Evolutionary conservation across 1,284 basidiomycete genomes (phyloP), one percentile per base, ranked within the genome.

Genomic region (Sporisorium exsertum): DNA sequence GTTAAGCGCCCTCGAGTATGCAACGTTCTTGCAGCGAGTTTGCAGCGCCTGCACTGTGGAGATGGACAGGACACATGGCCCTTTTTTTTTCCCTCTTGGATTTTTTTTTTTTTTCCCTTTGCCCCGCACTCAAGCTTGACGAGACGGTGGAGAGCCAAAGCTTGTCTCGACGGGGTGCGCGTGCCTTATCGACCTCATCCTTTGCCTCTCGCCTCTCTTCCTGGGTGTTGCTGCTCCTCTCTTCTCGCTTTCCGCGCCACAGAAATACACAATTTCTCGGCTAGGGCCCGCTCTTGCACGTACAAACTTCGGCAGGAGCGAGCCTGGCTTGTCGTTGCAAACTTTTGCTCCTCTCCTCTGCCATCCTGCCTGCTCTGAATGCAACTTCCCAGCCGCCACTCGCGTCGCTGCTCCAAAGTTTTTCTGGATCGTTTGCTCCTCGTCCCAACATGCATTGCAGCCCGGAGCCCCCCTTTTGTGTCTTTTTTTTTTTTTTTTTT

Each of bases 401-500:
- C 33, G 50, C 18, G 33, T 37, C 37, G 52, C 35, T 42, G 26
- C n/a, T n/a, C 16, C 16, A 54, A 54, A 42, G 7, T 40, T 54
- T n/a, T 54, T 35, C 52, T 37, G 37, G 24, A 42, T n/a, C 24
- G 37, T 27, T 54, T 54, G 37, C 26, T 43, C n/a, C 40, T 20
- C 20, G 27, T 50, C 49, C 9, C 33, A 20, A n/a, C 29, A 50
- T 33, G 49, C 49, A 24, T 2, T 61, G 58, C 58, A 63, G 37
- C 35, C 35, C 56, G 60, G 53, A 63, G 60, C 60, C 53, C 60
- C n/a, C 53, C 33, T 37, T 2, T n/a, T 26, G n/a, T 46, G n/a
- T 32, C 20, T 27, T 15, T 10, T 13, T 50, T 3, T 35, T 5
- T 35, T 3, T 35, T 3, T 43, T 7, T 22, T 32, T 56, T 42